Evolutionary conservation across 176 grass and related monocot genomes (phyloP).

Genomic region (Raddia distichophylla): DNA sequence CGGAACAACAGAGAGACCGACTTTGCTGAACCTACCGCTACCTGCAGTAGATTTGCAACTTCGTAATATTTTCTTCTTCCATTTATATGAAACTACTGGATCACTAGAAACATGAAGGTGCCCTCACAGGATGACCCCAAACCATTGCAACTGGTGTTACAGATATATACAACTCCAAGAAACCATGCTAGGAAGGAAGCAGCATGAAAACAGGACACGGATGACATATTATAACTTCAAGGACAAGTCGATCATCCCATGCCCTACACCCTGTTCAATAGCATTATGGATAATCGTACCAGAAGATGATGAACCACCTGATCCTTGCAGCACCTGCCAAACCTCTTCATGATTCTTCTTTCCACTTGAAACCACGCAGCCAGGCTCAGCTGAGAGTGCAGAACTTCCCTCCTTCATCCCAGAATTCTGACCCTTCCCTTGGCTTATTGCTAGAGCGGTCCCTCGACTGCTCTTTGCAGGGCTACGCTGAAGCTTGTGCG

Average conservation of each 20-base stretch:
- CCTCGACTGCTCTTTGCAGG: slow-evolving; percentile 35
- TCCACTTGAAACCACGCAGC: neutral
- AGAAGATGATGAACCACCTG: slow-evolving; percentile 31
- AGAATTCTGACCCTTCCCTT: slow-evolving; percentile 22
- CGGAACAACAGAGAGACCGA: neutral
- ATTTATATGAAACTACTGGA: slow-evolving; percentile 4
- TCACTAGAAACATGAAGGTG: neutral
- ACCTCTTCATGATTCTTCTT: slow-evolving; percentile 29
- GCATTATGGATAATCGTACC: slow-evolving; percentile 18
- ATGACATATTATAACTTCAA: slow-evolving; percentile 26
- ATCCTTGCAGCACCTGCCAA: slow-evolving; percentile 19
- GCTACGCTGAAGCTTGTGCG: slow-evolving; percentile 31
- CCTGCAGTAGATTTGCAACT: slow-evolving; percentile 2
- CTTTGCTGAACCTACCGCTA: slow-evolving; percentile 14
- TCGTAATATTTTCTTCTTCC: neutral
- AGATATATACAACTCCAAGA: neutral
- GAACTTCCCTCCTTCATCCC: slow-evolving; percentile 12
- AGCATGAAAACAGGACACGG: neutral
- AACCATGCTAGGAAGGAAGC: slow-evolving; percentile 4
- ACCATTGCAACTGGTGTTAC: slow-evolving; percentile 22
- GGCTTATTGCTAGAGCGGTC: neutral
- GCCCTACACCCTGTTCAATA: slow-evolving; percentile 1
- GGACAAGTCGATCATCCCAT: slow-evolving; percentile 18
- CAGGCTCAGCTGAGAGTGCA: slow-evolving; percentile 4
- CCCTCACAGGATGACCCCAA: slow-evolving; percentile 16